These are phyloP conservation scores for Platanus orientalis DNA, from an alignment of 164 flowering plant genomes.

Conservation along the genomic window DNA sequence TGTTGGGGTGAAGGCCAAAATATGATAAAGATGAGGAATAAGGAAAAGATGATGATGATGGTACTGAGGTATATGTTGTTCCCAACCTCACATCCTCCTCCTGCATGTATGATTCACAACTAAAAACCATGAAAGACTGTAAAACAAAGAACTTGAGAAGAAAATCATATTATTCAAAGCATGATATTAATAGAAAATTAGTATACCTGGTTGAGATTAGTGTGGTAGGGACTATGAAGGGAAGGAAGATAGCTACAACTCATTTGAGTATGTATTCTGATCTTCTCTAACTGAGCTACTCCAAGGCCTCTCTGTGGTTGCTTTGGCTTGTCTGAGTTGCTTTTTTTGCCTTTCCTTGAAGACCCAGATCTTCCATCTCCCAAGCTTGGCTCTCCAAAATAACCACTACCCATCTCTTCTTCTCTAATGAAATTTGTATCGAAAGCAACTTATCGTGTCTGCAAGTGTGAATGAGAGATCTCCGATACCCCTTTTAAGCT, in stretches of 20 bases:
- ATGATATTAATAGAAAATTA: not conserved
- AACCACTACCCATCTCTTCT: slow-evolving; percentile 47
- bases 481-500: slow-evolving; percentile 18
- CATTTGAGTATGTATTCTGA: slow-evolving; percentile 69
- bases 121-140: not conserved
- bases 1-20: slow-evolving; percentile 40
- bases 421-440: not conserved
- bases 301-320: slow-evolving; percentile 97
- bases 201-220: slow-evolving; percentile 33
- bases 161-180: too few relatives aligned
- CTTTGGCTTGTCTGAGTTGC: slow-evolving; percentile 69
- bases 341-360: slow-evolving; percentile 69
- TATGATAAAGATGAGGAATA: slow-evolving; percentile 29
- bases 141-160: not conserved
- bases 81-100: slow-evolving; percentile 37
- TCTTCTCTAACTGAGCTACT: slow-evolving; percentile 93
- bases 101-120: slow-evolving; percentile 16
- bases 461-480: slow-evolving; percentile 8
- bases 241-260: slow-evolving; percentile 32
- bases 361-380: slow-evolving; percentile 48
- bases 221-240: slow-evolving; percentile 21
- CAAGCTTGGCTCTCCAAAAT: slow-evolving; percentile 53
- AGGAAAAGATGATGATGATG: slow-evolving; percentile 33
- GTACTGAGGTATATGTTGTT: slow-evolving; percentile 32
- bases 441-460: slow-evolving; percentile 5